Percentiles rank a stretch among this genome's conserved stretches.
phyloP scores from a whole-genome alignment of 768 basidiomycete genomes.

The Lactarius psammicola region DNA sequence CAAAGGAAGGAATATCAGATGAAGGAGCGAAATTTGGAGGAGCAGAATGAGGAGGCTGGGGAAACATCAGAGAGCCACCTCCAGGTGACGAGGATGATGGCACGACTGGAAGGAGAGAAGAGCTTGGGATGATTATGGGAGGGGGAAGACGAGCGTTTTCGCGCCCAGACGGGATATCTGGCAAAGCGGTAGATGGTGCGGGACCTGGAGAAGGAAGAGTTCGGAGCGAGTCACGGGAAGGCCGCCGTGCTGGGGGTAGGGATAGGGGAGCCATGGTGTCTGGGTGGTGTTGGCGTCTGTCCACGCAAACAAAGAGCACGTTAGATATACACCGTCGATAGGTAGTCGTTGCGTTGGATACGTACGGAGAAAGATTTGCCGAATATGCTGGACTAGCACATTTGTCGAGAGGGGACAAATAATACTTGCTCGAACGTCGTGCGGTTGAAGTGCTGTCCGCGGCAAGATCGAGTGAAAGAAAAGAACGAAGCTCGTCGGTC shows the following conservation, averaged over 20 bases:
- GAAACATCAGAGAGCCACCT: background rate
- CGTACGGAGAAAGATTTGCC: slow-evolving; percentile 4
- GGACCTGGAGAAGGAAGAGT: slow-evolving; percentile 61
- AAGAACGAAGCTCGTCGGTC: slow-evolving; percentile 44
- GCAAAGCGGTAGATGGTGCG: slow-evolving; percentile 52
- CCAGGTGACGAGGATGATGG: background rate
- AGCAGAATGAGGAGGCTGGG: slow-evolving; percentile 12
- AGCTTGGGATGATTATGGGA: slow-evolving; percentile 23
- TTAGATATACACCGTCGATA: background rate
- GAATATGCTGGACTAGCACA: slow-evolving; percentile 9
- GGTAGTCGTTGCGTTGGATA: background rate
- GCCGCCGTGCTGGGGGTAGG: slow-evolving; percentile 32
- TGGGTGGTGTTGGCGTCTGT: slow-evolving; percentile 25
- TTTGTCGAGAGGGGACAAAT: slow-evolving; percentile 39
- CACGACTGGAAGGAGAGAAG: slow-evolving; percentile 7
- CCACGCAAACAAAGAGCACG: background rate
- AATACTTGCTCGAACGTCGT: slow-evolving; percentile 33
- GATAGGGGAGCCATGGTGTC: slow-evolving; percentile 17
- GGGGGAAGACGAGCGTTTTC: slow-evolving; percentile 5
- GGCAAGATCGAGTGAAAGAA: slow-evolving; percentile 68
- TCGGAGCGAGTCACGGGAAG: slow-evolving; percentile 45
- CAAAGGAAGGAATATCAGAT: slow-evolving; percentile 12
- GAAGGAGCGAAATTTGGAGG: slow-evolving; percentile 4
- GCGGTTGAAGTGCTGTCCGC: slow-evolving; percentile 47
- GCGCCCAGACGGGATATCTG: slow-evolving; percentile 40